phyloP scores from a whole-genome alignment of 495 filamentous ascomycete genomes.

The Aspergillus indologenus region DNA sequence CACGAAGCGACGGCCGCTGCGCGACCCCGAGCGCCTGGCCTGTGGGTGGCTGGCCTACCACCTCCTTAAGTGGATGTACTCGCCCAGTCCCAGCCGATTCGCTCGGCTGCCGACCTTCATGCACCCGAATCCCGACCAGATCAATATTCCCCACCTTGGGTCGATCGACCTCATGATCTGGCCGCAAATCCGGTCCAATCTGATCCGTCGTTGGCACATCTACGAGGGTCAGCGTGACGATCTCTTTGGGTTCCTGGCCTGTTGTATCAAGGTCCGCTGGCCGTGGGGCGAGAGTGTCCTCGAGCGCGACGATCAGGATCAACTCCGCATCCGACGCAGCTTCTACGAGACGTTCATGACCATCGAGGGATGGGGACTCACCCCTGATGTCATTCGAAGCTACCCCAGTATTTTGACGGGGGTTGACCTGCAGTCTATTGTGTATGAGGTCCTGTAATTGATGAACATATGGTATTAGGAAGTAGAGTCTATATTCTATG shows the following conservation, averaged over 20 bases:
- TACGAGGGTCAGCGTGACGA: constrained; percentile 18
- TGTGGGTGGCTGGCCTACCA: constrained; percentile 26
- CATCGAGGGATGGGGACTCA: constrained; percentile 29
- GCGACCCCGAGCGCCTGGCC: constrained; percentile 27
- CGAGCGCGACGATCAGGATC: constrained; percentile 24
- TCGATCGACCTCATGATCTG: constrained; percentile 22
- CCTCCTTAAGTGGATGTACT: constrained; percentile 22
- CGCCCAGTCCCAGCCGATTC: constrained; percentile 23
- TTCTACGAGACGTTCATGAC: constrained; percentile 28
- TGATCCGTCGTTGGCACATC: constrained; percentile 24
- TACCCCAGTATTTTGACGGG: constrained; percentile 23
- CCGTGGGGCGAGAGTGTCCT: constrained; percentile 29
- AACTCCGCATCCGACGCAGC: constrained; percentile 18
- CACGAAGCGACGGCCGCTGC: constrained; percentile 22
- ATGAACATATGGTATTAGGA: neutral
- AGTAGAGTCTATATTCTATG: neutral
- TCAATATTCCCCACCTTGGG: constrained; percentile 21
- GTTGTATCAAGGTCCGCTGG: constrained; percentile 31
- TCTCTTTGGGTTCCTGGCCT: constrained; percentile 25
- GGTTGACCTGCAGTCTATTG: constrained; percentile 20
- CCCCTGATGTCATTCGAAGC: constrained; percentile 27
- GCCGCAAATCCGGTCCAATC: constrained; percentile 23
- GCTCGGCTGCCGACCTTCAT: constrained; percentile 17
- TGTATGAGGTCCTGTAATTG: constrained; percentile 17
- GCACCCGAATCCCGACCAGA: constrained; percentile 20